Evolutionary conservation across 345 rosid species (phyloP), one percentile per base, ranked within the genome.

Genomic region (Eutrema japonicum): DNA sequence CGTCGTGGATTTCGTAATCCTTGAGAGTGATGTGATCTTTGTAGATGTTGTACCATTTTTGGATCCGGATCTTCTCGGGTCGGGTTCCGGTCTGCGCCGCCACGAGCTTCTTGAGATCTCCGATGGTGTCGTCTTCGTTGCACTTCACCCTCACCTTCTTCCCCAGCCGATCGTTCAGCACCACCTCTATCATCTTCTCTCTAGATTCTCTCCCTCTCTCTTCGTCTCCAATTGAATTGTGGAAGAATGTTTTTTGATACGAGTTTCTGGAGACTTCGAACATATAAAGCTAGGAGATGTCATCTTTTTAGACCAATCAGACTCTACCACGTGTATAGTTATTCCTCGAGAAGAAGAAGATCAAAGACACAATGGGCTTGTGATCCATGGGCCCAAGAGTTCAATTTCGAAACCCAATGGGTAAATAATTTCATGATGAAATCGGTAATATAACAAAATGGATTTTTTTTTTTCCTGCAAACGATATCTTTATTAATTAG

Each of bases 31-130:
- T 89, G 50, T 87, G 91, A 73, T 87, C 95, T 76, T 83, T 83
- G 82, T 87, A 85, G 77, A 87, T 80, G 50, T 70, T 83, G 79
- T 85, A 87, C 89, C 86, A 85, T 52, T 69, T 77, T 37, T 77
- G 76, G 13, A 77, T 77, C 30, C 84, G 40, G 26, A 84, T 80
- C 81, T 84, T 82, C 47, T 82, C 81, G 0, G 85, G 57, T 27
- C 88, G 63, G 6, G 81, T 63, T 8, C 88, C 86, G 3, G 96
- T 89, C 53, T 87, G 90, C 7, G 96, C 90, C 13, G 90, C 96
- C 45, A 89, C 96, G 50, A 89, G 90, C 85, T 87, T 89, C 89
- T 89, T 89, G 48, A 89, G 76, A 80, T 89, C 91, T n/a, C 95
- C 88, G 78, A 89, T 85, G 8, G 89, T 85, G 74, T 89, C 91